Evolutionary conservation across 768 basidiomycete species (phyloP).

Genomic region (Russula sp.): DNA sequence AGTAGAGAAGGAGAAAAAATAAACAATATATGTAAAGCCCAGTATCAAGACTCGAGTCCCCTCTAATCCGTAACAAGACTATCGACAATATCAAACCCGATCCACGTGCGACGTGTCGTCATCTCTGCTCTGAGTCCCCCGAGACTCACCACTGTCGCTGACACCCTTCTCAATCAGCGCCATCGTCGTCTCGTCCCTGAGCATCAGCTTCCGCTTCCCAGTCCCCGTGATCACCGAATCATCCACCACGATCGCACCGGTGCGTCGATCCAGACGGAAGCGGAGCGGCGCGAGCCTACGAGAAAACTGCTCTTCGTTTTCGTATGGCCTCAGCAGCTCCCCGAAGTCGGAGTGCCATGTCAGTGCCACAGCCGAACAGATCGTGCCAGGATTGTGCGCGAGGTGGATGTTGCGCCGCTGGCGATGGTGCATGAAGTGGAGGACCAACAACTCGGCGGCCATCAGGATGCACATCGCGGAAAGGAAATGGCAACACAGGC

Average conservation of each 20-base stretch:
- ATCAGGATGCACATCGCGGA: conserved; percentile 43
- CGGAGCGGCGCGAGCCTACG: conserved; percentile 14
- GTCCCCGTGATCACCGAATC: conserved; percentile 4
- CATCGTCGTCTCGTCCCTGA: conserved; percentile 18
- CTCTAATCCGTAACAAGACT: too few relatives aligned
- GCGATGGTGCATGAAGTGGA: conserved; percentile 41
- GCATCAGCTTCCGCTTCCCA: not conserved
- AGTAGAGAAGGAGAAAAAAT: too few relatives aligned
- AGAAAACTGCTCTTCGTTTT: not conserved
- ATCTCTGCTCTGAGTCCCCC: too few relatives aligned
- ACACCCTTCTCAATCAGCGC: conserved; percentile 3
- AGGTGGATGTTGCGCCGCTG: conserved; percentile 13
- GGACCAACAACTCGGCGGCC: conserved; percentile 40
- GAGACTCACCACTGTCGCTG: too few relatives aligned
- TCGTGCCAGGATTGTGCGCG: conserved; percentile 14
- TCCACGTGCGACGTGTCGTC: too few relatives aligned
- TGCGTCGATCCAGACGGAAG: conserved; percentile 22
- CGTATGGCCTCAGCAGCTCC: conserved; percentile 17
- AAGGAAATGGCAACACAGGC: conserved; percentile 40
- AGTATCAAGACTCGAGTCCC: too few relatives aligned
- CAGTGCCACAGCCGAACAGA: conserved; percentile 11
- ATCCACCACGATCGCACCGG: conserved; percentile 21
- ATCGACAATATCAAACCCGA: not conserved
- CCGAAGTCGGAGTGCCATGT: conserved; percentile 22
- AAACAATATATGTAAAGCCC: too few relatives aligned